Evolutionary conservation across 2,329 filamentous ascomycete species (phyloP), one percentile per base, ranked within the genome.

Genomic region (Beauveria pseudobassiana): DNA sequence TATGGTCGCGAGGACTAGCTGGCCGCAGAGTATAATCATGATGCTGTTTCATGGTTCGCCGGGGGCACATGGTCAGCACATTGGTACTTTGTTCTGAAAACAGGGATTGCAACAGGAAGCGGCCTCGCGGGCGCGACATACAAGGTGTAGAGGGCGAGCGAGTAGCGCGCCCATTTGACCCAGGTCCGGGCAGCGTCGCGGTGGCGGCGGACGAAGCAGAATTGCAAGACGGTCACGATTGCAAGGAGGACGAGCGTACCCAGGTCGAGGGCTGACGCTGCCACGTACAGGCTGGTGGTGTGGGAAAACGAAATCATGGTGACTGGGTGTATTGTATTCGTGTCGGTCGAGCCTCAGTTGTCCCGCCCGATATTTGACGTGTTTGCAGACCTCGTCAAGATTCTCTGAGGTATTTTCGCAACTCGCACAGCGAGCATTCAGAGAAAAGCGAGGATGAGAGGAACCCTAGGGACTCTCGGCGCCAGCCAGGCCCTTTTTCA

Each of bases 121-220:
- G 14, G 34, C 14, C 14, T 38, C 34, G 34, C 14, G 48, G 26
- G 26, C 4, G 26, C 9, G 5, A 24, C 61, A 26, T 53, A 59
- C 61, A 62, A 62, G 7, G 48, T 52, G 51, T 48, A 58, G 24
- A 51, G 30, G 54, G 61, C 40, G 22, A 58, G 40, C n/a, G 53
- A 58, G 38, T 42, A 48, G 18, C 54, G 45, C 3, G 49, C 38
- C 61, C 61, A 62, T 42, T 45, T 34, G 3, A 62, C 42, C 61
- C 61, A 62, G 22, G 16, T 34, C 6, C 61, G 43, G 26, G 61
- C 61, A 3, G 54, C 54, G 40, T 62, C 61, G 40, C 54, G 42
- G 18, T 58, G 61, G n/a, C 61, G 53, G 3, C 61, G 61, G 20
- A 62, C 48, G 20, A 62, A 62, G 40, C 61, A 62, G 53, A 58